A percentile compares a stretch with the other conserved stretches of the same genome.
phyloP scores from a whole-genome alignment of 345 rosid genomes.

The Linum lewisii region DNA sequence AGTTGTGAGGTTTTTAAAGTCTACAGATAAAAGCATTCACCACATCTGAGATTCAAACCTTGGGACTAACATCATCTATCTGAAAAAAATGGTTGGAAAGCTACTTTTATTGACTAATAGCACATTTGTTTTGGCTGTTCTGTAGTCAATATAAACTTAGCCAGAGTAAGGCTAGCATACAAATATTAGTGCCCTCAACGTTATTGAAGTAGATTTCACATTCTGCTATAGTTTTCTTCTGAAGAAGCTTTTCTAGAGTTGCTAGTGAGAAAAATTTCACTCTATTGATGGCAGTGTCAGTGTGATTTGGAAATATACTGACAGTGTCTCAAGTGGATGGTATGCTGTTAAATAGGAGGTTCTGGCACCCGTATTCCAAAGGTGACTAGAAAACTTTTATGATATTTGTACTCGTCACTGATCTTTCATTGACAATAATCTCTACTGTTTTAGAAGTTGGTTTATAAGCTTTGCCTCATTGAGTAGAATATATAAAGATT shows the following conservation, averaged over 20 bases:
- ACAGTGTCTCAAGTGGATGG: neutral
- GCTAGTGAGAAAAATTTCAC: neutral
- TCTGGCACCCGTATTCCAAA: neutral
- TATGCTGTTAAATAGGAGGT: neutral
- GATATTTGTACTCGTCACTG: neutral
- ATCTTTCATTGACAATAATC: neutral
- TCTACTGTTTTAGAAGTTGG: neutral
- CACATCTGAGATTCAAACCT: too few species aligned
- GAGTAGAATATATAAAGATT: neutral
- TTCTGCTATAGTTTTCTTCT: neutral
- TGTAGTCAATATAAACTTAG: neutral
- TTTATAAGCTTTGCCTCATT: neutral
- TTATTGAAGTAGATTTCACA: neutral
- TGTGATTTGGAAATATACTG: neutral
- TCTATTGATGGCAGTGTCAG: neutral
- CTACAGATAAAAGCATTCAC: too few species aligned
- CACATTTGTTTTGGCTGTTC: neutral
- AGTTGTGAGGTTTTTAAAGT: conserved; percentile 13
- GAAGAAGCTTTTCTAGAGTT: neutral
- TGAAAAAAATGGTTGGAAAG: too few species aligned
- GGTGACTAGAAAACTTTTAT: too few species aligned
- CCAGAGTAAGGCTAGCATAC: neutral
- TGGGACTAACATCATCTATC: too few species aligned
- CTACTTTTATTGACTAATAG: neutral
- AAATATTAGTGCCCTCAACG: neutral